Evolutionary conservation across 345 rosid species (phyloP), one percentile per base, ranked within the genome.

Genomic region (Ceriops zippeliana): DNA sequence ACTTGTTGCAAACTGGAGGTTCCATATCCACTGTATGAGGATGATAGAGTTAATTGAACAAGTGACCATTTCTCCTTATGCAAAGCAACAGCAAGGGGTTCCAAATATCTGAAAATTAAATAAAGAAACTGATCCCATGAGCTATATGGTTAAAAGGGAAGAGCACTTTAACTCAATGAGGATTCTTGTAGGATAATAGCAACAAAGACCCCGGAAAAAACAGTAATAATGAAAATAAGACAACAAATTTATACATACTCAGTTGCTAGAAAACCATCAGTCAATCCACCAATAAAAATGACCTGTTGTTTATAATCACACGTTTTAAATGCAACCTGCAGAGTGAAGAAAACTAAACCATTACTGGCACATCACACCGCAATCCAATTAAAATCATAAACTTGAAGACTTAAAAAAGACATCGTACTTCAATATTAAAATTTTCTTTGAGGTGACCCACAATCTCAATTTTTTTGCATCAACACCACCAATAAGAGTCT

Each of bases 51-150:
- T 30, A 91, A 67, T 61, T 95, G 97, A 75, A 95, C 97, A 77
- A 95, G 92, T 19, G 99, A 95, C 96, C 99, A 91, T 76, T 89
- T 88, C 82, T 95, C 99, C 64, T 80, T 83, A 76, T 89, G 97
- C 89, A 95, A 80, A 76, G 97, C 96, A 74, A 85, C 77, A 28
- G 96, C 96, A 76, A 95, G 90, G 80, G 99, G 96, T 73, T 95
- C 96, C 85, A 95, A 87, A 84, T 91, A 95, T 59, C 97, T 95
- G 82, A 74, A 78, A 68, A 53, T 52, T 66, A 69, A 63, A 62
- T 49, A 47, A 26, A 61, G 27, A 62, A 61, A 68, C 28, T n/a
- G 4, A 63, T 22, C 47, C 52, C 46, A 57, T 30, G 32, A 52
- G 63, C 17, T 26, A 30, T 26, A 54, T 8, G 16, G 28, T 54